Conservation (phyloP, 2,329 filamentous ascomycete species). For the Alternaria novae-zelandiae region DNA sequence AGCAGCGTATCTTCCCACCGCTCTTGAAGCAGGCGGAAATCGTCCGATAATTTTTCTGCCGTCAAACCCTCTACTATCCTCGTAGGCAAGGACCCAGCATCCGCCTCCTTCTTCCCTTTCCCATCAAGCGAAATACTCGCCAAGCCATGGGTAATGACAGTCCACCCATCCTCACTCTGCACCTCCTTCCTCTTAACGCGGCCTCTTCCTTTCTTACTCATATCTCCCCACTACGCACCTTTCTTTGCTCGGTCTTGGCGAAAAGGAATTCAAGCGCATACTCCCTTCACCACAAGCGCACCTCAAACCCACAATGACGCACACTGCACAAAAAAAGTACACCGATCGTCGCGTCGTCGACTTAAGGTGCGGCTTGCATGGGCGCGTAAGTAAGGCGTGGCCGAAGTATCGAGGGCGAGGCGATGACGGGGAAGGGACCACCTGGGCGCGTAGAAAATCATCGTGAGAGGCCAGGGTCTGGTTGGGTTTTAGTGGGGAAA, state of each 20-base stretch:
- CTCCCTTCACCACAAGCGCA: not conserved
- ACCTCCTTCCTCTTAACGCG: conserved; percentile 42
- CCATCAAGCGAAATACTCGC: conserved; percentile 12
- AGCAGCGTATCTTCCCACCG: conserved; percentile 33
- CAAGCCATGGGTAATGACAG: conserved; percentile 41
- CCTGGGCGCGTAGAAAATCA: conserved; percentile 8
- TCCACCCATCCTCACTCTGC: conserved; percentile 45
- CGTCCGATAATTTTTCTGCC: conserved; percentile 26
- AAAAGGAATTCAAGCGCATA: not conserved
- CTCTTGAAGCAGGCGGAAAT: conserved; percentile 30
- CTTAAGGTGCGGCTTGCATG: conserved; percentile 33
- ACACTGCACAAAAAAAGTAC: not conserved
- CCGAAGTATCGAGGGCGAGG: not conserved
- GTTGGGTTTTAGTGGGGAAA: not conserved
- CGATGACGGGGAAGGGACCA: not conserved
- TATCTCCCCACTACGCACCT: not conserved
- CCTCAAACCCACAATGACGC: not conserved
- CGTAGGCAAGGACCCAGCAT: conserved; percentile 15
- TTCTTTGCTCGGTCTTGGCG: not conserved
- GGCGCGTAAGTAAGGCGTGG: conserved; percentile 17
- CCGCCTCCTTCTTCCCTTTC: not conserved
- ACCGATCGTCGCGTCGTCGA: conserved; percentile 14
- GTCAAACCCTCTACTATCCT: conserved; percentile 32
- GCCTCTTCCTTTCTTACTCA: conserved; percentile 13
- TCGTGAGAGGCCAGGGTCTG: conserved; percentile 4